Conservation (phyloP, 2,329 filamentous ascomycete species). For the Clarireedia monteithiana region DNA sequence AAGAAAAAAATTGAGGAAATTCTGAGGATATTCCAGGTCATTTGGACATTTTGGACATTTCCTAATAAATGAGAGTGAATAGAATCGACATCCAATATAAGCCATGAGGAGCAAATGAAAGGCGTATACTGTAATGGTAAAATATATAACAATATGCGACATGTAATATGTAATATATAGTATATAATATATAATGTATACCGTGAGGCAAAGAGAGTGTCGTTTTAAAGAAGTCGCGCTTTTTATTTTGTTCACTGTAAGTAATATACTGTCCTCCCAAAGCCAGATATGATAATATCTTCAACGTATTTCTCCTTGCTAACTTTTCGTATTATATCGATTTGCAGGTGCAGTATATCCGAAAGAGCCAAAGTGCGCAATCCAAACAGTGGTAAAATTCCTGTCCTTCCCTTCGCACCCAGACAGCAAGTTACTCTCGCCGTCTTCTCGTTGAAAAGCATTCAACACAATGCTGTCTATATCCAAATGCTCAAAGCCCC, state of each 20-base stretch:
- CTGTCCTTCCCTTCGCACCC: not conserved
- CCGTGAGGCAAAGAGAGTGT: too few relatives aligned
- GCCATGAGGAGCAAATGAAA: too few relatives aligned
- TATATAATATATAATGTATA: too few relatives aligned
- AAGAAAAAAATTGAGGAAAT: not conserved
- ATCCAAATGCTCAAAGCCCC: constrained; percentile 18
- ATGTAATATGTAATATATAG: too few relatives aligned
- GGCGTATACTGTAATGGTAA: too few relatives aligned
- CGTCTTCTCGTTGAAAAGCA: constrained; percentile 1
- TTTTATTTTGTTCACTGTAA: too few relatives aligned
- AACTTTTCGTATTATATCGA: not conserved
- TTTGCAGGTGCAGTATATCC: too few relatives aligned
- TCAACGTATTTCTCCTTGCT: not conserved
- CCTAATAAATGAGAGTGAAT: too few relatives aligned
- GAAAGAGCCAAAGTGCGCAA: not conserved
- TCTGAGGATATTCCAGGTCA: not conserved
- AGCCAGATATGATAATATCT: not conserved
- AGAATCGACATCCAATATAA: too few relatives aligned
- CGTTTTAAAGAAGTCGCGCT: too few relatives aligned
- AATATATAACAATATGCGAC: too few relatives aligned
- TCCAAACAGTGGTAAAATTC: not conserved
- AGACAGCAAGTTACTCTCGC: not conserved
- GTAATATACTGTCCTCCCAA: not conserved
- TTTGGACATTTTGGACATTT: not conserved
- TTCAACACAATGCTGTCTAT: constrained; percentile 23